These are phyloP conservation scores for Aureobasidium sp. DNA, from an alignment of 2,329 filamentous ascomycete species.

Conservation along the genomic window DNA sequence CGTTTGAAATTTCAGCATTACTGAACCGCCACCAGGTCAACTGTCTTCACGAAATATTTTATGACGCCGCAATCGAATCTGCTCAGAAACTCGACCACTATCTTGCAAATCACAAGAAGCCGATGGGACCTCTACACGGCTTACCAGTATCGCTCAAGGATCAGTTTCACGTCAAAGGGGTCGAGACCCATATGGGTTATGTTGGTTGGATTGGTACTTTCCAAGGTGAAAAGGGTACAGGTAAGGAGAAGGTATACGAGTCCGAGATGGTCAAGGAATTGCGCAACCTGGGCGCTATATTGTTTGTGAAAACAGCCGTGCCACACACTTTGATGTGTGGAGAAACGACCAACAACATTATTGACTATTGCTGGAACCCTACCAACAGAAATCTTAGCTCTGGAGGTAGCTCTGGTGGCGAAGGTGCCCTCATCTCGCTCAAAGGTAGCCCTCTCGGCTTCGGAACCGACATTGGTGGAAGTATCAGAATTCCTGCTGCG, in stretches of 20 bases:
- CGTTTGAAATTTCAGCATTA: background rate
- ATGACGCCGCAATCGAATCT: slow-evolving; percentile 35
- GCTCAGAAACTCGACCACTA: slow-evolving; percentile 35
- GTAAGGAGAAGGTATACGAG: slow-evolving; percentile 44
- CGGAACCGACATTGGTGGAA: slow-evolving; percentile 50
- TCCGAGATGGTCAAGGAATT: slow-evolving; percentile 51
- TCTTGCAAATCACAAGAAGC: slow-evolving; percentile 27
- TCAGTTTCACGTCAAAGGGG: slow-evolving; percentile 40
- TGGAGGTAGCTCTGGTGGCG: slow-evolving; percentile 52
- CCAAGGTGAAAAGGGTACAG: slow-evolving; percentile 44
- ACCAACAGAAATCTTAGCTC: slow-evolving; percentile 45
- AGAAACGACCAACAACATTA: slow-evolving; percentile 54
- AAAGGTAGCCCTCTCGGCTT: slow-evolving; percentile 47
- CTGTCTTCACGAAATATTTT: slow-evolving; percentile 41
- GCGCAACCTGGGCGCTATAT: slow-evolving; percentile 43
- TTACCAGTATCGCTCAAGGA: slow-evolving; percentile 42
- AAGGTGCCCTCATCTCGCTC: slow-evolving; percentile 48
- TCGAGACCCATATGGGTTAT: slow-evolving; percentile 48
- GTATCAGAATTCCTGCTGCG: slow-evolving; percentile 49
- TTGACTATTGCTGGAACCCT: slow-evolving; percentile 49
- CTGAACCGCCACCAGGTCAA: slow-evolving; percentile 18
- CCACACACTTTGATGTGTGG: slow-evolving; percentile 49
- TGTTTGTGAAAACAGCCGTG: slow-evolving; percentile 49
- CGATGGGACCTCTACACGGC: slow-evolving; percentile 40
- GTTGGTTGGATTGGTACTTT: slow-evolving; percentile 57